Evolutionary conservation across 164 flowering plant genomes (phyloP).

Genomic region (Stephania cephalantha): DNA sequence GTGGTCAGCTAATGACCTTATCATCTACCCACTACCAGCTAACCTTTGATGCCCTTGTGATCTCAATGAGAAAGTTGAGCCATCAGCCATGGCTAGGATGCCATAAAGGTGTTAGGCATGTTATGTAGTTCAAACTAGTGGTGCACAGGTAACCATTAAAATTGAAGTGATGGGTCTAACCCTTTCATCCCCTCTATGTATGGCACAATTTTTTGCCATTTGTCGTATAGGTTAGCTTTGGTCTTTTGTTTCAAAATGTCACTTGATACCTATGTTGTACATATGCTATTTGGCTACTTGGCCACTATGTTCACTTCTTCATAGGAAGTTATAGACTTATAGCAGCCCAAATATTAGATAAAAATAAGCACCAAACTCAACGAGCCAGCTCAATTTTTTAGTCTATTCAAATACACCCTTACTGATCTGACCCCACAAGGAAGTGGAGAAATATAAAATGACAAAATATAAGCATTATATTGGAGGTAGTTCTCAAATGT

Average conservation of each 20-base stretch:
- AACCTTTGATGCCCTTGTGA: not conserved
- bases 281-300: not conserved
- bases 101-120: not conserved
- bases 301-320: no score
- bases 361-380: not conserved
- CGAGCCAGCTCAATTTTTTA: not conserved
- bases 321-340: not conserved
- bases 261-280: not conserved
- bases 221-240: not conserved
- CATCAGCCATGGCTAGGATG: not conserved
- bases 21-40: not conserved
- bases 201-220: not conserved
- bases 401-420: not conserved
- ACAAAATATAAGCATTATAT: not conserved
- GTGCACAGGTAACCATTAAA: not conserved
- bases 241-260: not conserved
- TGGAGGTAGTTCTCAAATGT: slow-evolving; percentile 9
- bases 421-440: not conserved
- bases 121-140: not conserved
- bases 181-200: not conserved
- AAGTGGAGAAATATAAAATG: not conserved
- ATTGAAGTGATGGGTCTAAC: not conserved
- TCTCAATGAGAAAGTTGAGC: not conserved
- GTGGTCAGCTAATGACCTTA: not conserved
- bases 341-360: not conserved